These are phyloP conservation scores for Blastobotrys muscicola DNA, from an alignment of 805 yeast species.

Conservation along the genomic window DNA sequence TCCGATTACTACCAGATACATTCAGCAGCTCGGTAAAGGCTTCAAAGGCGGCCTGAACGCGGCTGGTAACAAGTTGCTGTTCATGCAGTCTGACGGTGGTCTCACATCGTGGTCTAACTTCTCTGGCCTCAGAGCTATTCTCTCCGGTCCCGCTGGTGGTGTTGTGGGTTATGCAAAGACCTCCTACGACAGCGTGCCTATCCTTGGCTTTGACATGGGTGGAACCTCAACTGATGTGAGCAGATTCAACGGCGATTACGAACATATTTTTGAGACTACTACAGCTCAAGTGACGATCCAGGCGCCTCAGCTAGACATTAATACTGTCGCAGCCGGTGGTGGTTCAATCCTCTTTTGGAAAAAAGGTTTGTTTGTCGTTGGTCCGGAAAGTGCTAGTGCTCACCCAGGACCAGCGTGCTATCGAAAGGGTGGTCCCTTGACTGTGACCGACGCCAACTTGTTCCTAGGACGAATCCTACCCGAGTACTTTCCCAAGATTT, in stretches of 20 bases:
- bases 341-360: slow-evolving; percentile 60
- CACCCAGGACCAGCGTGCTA: slow-evolving; percentile 90
- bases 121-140: slow-evolving; percentile 78
- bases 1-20: slow-evolving; percentile 62
- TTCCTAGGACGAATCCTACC: slow-evolving; percentile 64
- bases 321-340: slow-evolving; percentile 82
- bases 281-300: slow-evolving; percentile 79
- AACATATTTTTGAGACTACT: slow-evolving; percentile 73
- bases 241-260: slow-evolving; percentile 57
- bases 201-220: slow-evolving; percentile 84
- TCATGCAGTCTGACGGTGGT: slow-evolving; percentile 98
- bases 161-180: slow-evolving; percentile 89
- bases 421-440: slow-evolving; percentile 73
- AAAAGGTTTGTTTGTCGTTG: slow-evolving; percentile 68
- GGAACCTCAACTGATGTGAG: slow-evolving; percentile 86
- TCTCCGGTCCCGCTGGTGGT: slow-evolving; percentile 98
- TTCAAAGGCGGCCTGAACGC: slow-evolving; percentile 42
- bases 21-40: slow-evolving; percentile 53
- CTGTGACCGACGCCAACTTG: slow-evolving; percentile 79
- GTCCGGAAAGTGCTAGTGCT: slow-evolving; percentile 81
- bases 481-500: slow-evolving; percentile 68
- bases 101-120: slow-evolving; percentile 74
- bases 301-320: slow-evolving; percentile 75
- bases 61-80: slow-evolving; percentile 31
- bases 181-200: slow-evolving; percentile 56